These are phyloP conservation scores for Tulasnella sp. DNA, from an alignment of 768 basidiomycete species.

Conservation along the genomic window DNA sequence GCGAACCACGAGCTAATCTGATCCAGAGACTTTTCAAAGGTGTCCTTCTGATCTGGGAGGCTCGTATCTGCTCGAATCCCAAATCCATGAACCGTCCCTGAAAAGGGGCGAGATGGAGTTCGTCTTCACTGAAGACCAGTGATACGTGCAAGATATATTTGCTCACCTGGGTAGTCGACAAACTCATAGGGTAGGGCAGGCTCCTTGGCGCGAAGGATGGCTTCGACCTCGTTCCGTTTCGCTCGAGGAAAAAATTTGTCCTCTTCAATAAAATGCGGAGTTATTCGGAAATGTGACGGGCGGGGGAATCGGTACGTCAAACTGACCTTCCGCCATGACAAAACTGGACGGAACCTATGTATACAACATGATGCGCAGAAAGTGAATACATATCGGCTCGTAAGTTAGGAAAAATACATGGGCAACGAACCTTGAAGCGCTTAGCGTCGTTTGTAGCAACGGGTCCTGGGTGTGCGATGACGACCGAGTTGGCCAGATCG, in stretches of 20 bases:
- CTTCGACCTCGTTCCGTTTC: constrained; percentile 22
- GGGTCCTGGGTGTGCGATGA: constrained; percentile 35
- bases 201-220: constrained; percentile 26
- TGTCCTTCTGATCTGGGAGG: too few relatives aligned
- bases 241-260: constrained; percentile 25
- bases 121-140: too few relatives aligned
- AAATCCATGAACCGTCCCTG: too few relatives aligned
- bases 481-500: constrained; percentile 30
- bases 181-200: constrained; percentile 27
- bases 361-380: not conserved
- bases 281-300: too few relatives aligned
- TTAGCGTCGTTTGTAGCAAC: constrained; percentile 25
- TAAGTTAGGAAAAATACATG: not conserved
- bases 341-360: constrained; percentile 26
- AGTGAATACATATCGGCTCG: not conserved
- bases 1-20: too few relatives aligned
- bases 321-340: constrained; percentile 32
- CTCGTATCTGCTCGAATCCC: too few relatives aligned
- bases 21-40: too few relatives aligned
- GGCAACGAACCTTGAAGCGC: constrained; percentile 18
- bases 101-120: too few relatives aligned
- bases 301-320: too few relatives aligned
- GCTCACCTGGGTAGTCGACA: constrained; percentile 30
- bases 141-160: too few relatives aligned
- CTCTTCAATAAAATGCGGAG: constrained; percentile 22